Evolutionary conservation across 345 rosid genomes (phyloP).

Genomic region (Eucalyptus erythrocorys): DNA sequence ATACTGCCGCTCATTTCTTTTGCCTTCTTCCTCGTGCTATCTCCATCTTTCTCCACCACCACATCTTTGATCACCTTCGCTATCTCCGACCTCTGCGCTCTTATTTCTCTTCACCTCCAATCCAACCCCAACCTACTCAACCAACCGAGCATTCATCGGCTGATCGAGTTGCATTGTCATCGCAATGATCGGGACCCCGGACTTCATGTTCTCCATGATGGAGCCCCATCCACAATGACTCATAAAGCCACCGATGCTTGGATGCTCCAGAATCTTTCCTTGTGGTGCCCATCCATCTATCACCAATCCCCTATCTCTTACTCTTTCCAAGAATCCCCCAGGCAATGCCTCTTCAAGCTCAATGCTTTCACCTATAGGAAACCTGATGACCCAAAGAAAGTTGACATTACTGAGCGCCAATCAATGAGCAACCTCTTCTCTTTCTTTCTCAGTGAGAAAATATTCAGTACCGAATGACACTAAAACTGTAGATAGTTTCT

Average conservation of each 20-base stretch:
- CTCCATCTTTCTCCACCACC: background rate
- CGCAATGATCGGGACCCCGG: constrained; percentile 13
- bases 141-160: constrained; percentile 1
- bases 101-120: background rate
- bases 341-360: constrained; percentile 10
- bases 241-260: constrained; percentile 11
- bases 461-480: too few species aligned
- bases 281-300: constrained; percentile 27
- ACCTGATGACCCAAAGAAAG: too few species aligned
- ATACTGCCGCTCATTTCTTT: background rate
- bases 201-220: constrained; percentile 8
- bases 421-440: too few species aligned
- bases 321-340: constrained; percentile 9
- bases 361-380: background rate
- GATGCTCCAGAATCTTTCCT: constrained; percentile 1
- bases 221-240: constrained; percentile 24
- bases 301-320: constrained; percentile 4
- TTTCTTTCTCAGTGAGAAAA: too few species aligned
- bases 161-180: constrained; percentile 18
- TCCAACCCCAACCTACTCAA: background rate
- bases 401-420: too few species aligned
- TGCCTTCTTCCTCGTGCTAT: background rate
- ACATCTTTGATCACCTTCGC: constrained; percentile 1
- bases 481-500: too few species aligned
- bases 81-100: constrained; percentile 1